Evolutionary conservation across 331 rosid genomes (phyloP).

Genomic region (Quercus phellos): DNA sequence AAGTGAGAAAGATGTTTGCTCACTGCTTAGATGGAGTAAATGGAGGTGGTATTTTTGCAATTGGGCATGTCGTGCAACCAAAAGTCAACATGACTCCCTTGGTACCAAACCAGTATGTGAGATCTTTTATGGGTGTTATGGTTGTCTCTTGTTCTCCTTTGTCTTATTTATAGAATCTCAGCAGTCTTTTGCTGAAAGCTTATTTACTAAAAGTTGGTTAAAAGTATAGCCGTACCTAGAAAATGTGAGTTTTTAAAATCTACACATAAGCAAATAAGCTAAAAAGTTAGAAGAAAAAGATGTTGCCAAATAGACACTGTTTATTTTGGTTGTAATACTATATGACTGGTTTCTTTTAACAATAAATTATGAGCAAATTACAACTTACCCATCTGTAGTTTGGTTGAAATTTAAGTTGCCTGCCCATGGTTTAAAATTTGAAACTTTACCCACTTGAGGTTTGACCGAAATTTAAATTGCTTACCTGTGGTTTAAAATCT

Average conservation of each 20-base stretch:
- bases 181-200: neutral
- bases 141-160: neutral
- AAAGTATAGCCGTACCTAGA: no score
- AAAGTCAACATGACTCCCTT: constrained; percentile 86
- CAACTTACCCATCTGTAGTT: no score
- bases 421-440: no score
- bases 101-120: constrained; percentile 81
- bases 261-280: no score
- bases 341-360: neutral
- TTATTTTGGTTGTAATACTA: constrained; percentile 1
- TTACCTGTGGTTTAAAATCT: no score
- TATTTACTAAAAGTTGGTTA: no score
- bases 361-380: neutral
- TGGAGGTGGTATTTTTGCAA: constrained; percentile 97
- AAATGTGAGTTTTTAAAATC: no score
- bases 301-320: neutral
- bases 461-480: no score
- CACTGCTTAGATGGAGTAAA: constrained; percentile 92
- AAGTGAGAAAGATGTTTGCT: constrained; percentile 94
- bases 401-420: no score
- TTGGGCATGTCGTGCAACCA: constrained; percentile 94
- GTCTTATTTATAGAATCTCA: constrained; percentile 4
- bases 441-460: no score
- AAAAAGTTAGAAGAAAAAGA: no score
- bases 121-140: constrained; percentile 1